phyloP scores from a whole-genome alignment of 2,329 filamentous ascomycete genomes.

The Diaporthe citri region DNA sequence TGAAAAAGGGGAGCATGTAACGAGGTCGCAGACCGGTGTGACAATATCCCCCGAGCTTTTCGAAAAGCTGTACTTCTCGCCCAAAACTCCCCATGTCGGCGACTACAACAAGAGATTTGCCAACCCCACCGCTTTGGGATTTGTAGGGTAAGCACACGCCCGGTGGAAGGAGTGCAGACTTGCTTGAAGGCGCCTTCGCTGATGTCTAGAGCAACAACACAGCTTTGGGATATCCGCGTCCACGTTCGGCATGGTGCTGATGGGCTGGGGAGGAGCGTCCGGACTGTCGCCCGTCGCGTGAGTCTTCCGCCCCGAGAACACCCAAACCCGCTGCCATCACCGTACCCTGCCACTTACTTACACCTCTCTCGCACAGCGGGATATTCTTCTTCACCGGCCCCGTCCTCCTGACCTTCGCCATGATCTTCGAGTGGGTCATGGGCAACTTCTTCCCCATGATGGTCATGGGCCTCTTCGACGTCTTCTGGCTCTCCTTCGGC shows the following conservation, averaged over 20 bases:
- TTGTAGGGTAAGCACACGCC: conserved; percentile 49
- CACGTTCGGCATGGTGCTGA: conserved; percentile 52
- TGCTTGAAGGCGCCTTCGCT: background rate
- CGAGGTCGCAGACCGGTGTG: conserved; percentile 50
- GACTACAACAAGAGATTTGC: conserved; percentile 54
- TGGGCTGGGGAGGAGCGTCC: conserved; percentile 53
- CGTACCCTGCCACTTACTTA: background rate
- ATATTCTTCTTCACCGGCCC: conserved; percentile 59
- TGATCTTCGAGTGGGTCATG: conserved; percentile 67
- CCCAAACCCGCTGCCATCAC: too few relatives aligned
- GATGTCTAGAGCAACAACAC: conserved; percentile 34
- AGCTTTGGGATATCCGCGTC: conserved; percentile 55
- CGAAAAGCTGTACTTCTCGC: conserved; percentile 55
- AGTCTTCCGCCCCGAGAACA: conserved; percentile 30
- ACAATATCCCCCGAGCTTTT: conserved; percentile 56
- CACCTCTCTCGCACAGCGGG: conserved; percentile 42
- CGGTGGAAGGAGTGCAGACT: background rate
- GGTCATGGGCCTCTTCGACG: conserved; percentile 63
- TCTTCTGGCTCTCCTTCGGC: conserved; percentile 62
- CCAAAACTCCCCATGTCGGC: conserved; percentile 52
- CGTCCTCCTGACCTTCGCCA: conserved; percentile 58
- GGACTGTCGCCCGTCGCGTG: conserved; percentile 52
- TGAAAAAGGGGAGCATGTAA: conserved; percentile 51
- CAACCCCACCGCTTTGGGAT: conserved; percentile 53
- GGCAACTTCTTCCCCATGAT: conserved; percentile 66